These are phyloP conservation scores for Mrakia gelida DNA, from an alignment of 768 basidiomycete genomes.

Conservation along the genomic window DNA sequence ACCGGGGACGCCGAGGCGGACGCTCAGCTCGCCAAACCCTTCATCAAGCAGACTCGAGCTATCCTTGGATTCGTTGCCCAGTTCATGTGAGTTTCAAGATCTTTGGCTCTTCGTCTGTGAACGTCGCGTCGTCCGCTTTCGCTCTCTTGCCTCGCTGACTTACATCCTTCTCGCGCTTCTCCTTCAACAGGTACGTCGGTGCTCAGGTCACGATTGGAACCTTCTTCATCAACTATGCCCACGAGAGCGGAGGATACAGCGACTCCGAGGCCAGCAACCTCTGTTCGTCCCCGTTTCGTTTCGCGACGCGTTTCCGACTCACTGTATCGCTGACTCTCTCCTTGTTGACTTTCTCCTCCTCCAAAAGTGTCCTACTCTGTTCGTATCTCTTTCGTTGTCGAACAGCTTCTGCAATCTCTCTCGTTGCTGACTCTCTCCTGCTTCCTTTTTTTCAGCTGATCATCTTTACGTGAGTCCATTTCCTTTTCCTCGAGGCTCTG, in stretches of 20 bases:
- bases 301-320: too few relatives aligned
- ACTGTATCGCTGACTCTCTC: too few relatives aligned
- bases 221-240: constrained; percentile 65
- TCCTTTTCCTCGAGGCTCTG: neutral
- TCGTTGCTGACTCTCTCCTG: too few relatives aligned
- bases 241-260: constrained; percentile 54
- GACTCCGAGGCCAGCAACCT: constrained; percentile 52
- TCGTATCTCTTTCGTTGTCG: too few relatives aligned
- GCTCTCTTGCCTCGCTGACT: constrained; percentile 43
- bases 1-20: constrained; percentile 45
- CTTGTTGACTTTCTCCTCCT: constrained; percentile 43
- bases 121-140: too few relatives aligned
- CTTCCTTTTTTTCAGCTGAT: too few relatives aligned
- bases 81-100: constrained; percentile 47
- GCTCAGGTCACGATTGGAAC: constrained; percentile 63
- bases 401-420: too few relatives aligned
- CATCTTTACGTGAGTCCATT: constrained; percentile 51
- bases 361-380: too few relatives aligned
- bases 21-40: constrained; percentile 47
- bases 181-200: constrained; percentile 40
- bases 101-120: too few relatives aligned
- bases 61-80: constrained; percentile 71
- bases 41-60: constrained; percentile 66
- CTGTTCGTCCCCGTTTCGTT: too few relatives aligned
- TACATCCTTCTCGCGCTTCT: constrained; percentile 9